Base-by-base conservation (phyloP, 2,329 filamentous ascomycete genomes). In the Neopestalotiopsis rosae region DNA sequence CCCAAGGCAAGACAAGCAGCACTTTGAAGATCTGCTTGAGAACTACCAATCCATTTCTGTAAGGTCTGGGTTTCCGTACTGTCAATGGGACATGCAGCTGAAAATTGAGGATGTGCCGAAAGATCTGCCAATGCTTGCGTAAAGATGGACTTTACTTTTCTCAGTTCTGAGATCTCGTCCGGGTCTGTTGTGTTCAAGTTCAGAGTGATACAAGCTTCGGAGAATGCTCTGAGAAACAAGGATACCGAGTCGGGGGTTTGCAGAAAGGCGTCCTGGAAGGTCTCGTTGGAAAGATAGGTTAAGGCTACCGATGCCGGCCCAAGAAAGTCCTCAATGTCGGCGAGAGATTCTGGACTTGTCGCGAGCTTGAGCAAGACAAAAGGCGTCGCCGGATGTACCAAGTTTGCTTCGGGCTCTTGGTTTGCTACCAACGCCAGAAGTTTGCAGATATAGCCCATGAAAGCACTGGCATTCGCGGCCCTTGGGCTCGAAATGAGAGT, bases 1-100 rank as follows among this genome's bases (percentile, higher is more conserved):
- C 89, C 89, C 2, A 91, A 80, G 17, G 86, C 84, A 3, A 91
- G 83, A 71, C 89, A 91, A 1, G 87, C 89, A 4, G 87, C 87
- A 2, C 87, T 82, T 75, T 87, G 87, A 2, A 91, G 82, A 61
- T 82, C 79, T 0, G 79, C 70, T 69, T 86, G 77, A 67, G 73
- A 69, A 73, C 75, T 71, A 74, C 76, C 76, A 17, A 89, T 77
- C 87, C 87, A 89, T n/a, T 76, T 75, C 20, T 83, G 78, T 1
- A 89, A 78, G 0, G 79, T 81, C 34, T 79, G 76, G 1, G 81
- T 78, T 12, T 86, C 80, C 3, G 79, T 76, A 45, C 82, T 82
- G 9, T 82, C 77, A 1, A 88, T 78, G 0, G 85, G 79, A 66
- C 84, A 83, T 4, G 76, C 73, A 2, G 76, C 73, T 6, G 80